These are phyloP conservation scores for Bruguiera gymnorhiza DNA, from an alignment of 345 rosid species.

Conservation along the genomic window DNA sequence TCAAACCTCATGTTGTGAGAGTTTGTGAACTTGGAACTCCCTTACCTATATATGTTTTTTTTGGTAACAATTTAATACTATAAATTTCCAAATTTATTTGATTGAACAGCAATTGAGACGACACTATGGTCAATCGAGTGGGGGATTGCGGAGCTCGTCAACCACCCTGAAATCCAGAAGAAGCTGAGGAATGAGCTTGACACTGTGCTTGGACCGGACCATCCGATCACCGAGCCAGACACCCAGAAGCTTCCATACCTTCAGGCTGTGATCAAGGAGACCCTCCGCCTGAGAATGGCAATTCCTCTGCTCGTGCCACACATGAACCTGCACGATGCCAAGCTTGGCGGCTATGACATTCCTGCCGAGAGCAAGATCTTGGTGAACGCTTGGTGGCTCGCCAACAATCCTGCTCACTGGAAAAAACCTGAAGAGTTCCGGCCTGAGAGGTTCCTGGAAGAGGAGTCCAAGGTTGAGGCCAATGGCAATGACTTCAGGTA, in stretches of 20 bases:
- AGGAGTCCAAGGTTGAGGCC: conserved; percentile 89
- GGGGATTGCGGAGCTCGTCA: conserved; percentile 92
- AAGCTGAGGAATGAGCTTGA: conserved; percentile 78
- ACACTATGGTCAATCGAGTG: conserved; percentile 96
- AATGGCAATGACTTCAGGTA: conserved; percentile 89
- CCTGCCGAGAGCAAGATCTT: conserved; percentile 97
- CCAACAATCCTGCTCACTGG: conserved; percentile 87
- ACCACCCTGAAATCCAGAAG: conserved; percentile 78
- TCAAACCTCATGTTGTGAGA: no score
- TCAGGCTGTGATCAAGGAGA: conserved; percentile 90
- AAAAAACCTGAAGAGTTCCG: conserved; percentile 86
- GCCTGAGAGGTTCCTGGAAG: conserved; percentile 95
- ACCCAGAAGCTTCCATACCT: conserved; percentile 75
- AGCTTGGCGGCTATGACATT: conserved; percentile 73
- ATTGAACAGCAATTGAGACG: conserved; percentile 84
- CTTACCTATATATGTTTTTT: background rate
- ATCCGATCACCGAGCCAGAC: conserved; percentile 85
- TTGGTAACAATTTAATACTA: background rate
- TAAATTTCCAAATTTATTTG: background rate
- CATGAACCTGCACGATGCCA: conserved; percentile 96
- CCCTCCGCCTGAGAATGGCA: conserved; percentile 88
- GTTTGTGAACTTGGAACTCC: no score
- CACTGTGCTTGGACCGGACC: conserved; percentile 63
- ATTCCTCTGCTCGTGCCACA: conserved; percentile 97
- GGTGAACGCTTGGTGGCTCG: conserved; percentile 97